Conservation (phyloP, 2,329 filamentous ascomycete species). For the Aaosphaeria arxii region DNA sequence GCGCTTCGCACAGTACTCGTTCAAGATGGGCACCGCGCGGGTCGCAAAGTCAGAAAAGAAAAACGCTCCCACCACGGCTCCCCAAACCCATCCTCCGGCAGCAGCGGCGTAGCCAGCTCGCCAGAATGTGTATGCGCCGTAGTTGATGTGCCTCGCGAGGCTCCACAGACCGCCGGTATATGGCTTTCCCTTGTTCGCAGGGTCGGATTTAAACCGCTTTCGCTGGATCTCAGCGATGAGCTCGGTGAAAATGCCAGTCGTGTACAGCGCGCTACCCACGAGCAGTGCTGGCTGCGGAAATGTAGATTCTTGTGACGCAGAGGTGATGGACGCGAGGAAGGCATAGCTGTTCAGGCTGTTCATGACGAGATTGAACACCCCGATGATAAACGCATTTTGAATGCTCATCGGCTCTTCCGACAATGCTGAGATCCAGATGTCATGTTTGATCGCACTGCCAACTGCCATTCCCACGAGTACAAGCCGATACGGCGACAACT, state of each 20-base stretch:
- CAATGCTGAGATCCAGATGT: constrained; percentile 50
- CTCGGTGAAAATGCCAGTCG: constrained; percentile 53
- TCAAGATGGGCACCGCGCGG: constrained; percentile 46
- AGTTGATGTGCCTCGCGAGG: constrained; percentile 54
- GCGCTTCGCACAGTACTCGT: constrained; percentile 46
- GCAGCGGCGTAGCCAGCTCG: constrained; percentile 49
- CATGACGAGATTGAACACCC: constrained; percentile 52
- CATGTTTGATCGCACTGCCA: constrained; percentile 55
- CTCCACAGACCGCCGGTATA: constrained; percentile 51
- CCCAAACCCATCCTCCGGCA: constrained; percentile 47
- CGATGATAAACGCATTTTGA: constrained; percentile 42
- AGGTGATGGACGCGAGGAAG: constrained; percentile 50
- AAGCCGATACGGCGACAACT: constrained; percentile 50
- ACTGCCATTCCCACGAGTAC: constrained; percentile 54
- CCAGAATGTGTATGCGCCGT: constrained; percentile 53
- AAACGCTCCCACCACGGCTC: constrained; percentile 38
- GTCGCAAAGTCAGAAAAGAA: constrained; percentile 47
- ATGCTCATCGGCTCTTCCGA: constrained; percentile 52
- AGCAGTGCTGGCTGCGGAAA: constrained; percentile 44
- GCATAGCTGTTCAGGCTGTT: constrained; percentile 58
- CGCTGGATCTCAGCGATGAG: constrained; percentile 58
- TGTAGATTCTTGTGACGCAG: constrained; percentile 37
- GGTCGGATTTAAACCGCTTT: constrained; percentile 49
- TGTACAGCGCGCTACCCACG: constrained; percentile 51
- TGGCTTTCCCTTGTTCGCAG: constrained; percentile 51